Conservation (phyloP, 2,329 filamentous ascomycete genomes). For the Epichloe sp. region DNA sequence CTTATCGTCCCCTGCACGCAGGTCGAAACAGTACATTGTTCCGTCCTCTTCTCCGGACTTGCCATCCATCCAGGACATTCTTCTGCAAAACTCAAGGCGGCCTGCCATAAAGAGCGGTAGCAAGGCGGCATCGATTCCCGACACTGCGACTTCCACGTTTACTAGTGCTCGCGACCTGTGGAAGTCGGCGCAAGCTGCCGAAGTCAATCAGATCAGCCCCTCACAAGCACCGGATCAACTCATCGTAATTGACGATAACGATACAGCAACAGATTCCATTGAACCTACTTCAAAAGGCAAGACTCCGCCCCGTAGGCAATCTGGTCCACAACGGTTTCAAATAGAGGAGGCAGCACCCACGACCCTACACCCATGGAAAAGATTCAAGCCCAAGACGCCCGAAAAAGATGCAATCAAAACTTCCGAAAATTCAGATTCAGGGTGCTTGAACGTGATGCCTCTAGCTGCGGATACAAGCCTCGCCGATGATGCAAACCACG, state of each 20-base stretch:
- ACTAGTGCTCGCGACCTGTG: slow-evolving; percentile 28
- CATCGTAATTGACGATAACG: slow-evolving; percentile 2
- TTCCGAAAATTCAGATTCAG: neutral
- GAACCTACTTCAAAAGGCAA: neutral
- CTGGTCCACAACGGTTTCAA: neutral
- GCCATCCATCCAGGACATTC: slow-evolving; percentile 36
- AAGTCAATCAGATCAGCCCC: slow-evolving; percentile 1
- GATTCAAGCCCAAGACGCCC: slow-evolving; percentile 15
- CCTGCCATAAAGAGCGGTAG: slow-evolving; percentile 23
- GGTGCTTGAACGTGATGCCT: neutral
- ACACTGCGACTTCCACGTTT: slow-evolving; percentile 24
- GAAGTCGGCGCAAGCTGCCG: slow-evolving; percentile 16
- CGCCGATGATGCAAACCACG: neutral
- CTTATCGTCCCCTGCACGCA: slow-evolving; percentile 18
- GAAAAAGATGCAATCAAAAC: neutral
- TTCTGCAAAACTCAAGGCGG: slow-evolving; percentile 23
- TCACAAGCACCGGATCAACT: neutral
- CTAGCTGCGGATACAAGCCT: neutral
- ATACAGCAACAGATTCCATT: slow-evolving; percentile 1
- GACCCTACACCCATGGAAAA: slow-evolving; percentile 24
- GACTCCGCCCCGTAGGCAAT: neutral
- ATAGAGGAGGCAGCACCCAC: neutral
- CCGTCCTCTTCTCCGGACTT: slow-evolving; percentile 42
- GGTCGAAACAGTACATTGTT: slow-evolving; percentile 17
- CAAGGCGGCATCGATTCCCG: slow-evolving; percentile 23